These are phyloP conservation scores for Nigrospora sphaerica DNA, from an alignment of 2,329 filamentous ascomycete species.

Conservation along the genomic window DNA sequence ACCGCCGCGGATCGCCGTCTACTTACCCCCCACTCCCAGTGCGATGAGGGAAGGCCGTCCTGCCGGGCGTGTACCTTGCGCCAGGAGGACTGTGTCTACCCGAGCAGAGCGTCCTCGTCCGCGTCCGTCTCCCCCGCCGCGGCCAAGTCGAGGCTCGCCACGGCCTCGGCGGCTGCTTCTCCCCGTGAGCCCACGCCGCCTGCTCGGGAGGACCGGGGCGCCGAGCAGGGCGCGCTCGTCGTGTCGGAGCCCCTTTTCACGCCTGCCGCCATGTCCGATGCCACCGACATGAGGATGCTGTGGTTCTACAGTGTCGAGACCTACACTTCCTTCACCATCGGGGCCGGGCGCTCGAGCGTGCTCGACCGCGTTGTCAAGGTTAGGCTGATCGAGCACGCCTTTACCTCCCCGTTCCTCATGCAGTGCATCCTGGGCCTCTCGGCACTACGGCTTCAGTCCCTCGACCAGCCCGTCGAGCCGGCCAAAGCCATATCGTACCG, in stretches of 20 bases:
- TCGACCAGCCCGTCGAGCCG: slow-evolving; percentile 30
- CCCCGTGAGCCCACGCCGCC: background rate
- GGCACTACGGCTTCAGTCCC: slow-evolving; percentile 38
- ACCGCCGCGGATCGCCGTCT: too few relatives aligned
- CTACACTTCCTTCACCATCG: slow-evolving; percentile 36
- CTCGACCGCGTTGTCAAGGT: slow-evolving; percentile 37
- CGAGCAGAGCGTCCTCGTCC: slow-evolving; percentile 10
- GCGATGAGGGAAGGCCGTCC: slow-evolving; percentile 34
- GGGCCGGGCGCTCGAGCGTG: slow-evolving; percentile 22
- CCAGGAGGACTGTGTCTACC: slow-evolving; percentile 41
- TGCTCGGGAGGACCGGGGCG: background rate
- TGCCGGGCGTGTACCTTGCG: slow-evolving; percentile 43
- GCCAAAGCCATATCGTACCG: slow-evolving; percentile 35
- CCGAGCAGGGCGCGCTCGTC: slow-evolving; percentile 4
- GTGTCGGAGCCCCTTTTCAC: slow-evolving; percentile 28
- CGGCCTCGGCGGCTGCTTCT: background rate
- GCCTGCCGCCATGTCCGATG: slow-evolving; percentile 24
- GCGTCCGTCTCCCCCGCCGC: background rate
- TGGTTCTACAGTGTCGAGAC: slow-evolving; percentile 47
- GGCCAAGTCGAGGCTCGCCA: background rate
- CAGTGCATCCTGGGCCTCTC: slow-evolving; percentile 45
- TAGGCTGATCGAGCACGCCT: slow-evolving; percentile 41
- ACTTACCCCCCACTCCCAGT: background rate
- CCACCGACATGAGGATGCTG: slow-evolving; percentile 43
- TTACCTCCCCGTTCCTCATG: slow-evolving; percentile 47